Base-by-base conservation (phyloP, 768 basidiomycete species). In the Daedaleopsis nitida region DNA sequence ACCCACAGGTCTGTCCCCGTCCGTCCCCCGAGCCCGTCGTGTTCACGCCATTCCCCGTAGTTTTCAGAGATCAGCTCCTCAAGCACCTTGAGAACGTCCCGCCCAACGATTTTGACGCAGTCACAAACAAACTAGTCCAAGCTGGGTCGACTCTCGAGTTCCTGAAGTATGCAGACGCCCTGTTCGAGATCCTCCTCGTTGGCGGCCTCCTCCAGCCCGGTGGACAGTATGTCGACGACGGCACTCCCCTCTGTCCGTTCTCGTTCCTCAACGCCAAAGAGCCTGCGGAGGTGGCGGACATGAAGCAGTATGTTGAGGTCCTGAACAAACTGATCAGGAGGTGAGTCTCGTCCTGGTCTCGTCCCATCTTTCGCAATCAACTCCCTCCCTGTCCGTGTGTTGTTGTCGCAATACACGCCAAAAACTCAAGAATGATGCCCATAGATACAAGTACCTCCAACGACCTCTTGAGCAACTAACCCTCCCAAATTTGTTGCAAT, bases 391-490 rank as follows among this genome's bases (percentile, higher is more conserved):
- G 17, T 42, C 42, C 35, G 57, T 42, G 45, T 50, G n/a, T 3
- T n/a, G n/a, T 23, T 35, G 23, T 38, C 57, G 21, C 21, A 0
- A 32, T 17, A 65, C 60, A 45, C 27, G 7, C 27, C 27, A 7
- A 7, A 3, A 32, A 7, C 27, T 32, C 7, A 32, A 32, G 27
- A 7, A 32, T 32, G 38, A 38, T 39, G 63, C 60, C 52, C 16
- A 58, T 65, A 96, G 95, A 78, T 98, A 98, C 83, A 98, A 98
- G 77, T 99, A 98, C 83, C 92, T 99, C 69, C 96, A 98, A 77
- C 94, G 90, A 76, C 94, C 96, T 47, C 87, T 99, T 51, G 96
- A 98, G 75, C 89, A 87, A 73, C 83, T 81, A 38, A 83, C 92
- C 57, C 82, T 98, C 14, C 92, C 93, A 3, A 82, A 82, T 48